These are phyloP conservation scores for Ilyonectria mors-panacis DNA, from an alignment of 2,329 filamentous ascomycete species.

Conservation along the genomic window DNA sequence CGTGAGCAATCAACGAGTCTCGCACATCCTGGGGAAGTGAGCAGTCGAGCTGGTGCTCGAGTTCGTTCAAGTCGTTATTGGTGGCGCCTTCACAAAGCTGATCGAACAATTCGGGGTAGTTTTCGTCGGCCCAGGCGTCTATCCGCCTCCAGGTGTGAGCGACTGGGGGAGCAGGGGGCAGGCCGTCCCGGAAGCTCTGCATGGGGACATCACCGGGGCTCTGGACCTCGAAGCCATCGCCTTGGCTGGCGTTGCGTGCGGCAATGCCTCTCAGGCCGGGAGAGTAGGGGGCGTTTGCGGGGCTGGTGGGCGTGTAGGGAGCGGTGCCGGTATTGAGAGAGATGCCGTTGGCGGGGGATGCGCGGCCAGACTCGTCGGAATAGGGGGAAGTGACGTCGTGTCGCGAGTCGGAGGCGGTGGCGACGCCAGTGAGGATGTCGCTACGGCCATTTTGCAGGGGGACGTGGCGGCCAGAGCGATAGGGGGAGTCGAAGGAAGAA, in stretches of 20 bases:
- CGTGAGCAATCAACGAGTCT: slow-evolving; percentile 91
- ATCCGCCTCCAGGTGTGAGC: slow-evolving; percentile 94
- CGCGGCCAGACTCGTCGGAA: slow-evolving; percentile 76
- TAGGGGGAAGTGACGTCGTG: slow-evolving; percentile 86
- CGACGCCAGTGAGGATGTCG: slow-evolving; percentile 87
- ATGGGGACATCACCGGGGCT: slow-evolving; percentile 90
- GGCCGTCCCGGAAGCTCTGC: slow-evolving; percentile 94
- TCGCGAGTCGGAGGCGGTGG: slow-evolving; percentile 90
- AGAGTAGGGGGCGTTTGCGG: slow-evolving; percentile 83
- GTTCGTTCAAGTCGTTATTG: slow-evolving; percentile 93
- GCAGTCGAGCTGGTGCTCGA: slow-evolving; percentile 96
- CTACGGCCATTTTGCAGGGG: slow-evolving; percentile 87
- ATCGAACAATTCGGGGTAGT: slow-evolving; percentile 95
- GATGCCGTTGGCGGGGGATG: slow-evolving; percentile 60
- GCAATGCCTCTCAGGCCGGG: slow-evolving; percentile 88
- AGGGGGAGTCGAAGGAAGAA: slow-evolving; percentile 92
- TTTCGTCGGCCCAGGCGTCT: slow-evolving; percentile 92
- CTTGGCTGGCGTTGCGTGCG: slow-evolving; percentile 75
- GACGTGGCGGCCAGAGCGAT: slow-evolving; percentile 90
- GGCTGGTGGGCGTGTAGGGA: slow-evolving; percentile 64
- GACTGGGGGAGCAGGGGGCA: slow-evolving; percentile 90
- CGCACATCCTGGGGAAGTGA: slow-evolving; percentile 93
- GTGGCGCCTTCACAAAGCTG: slow-evolving; percentile 94
- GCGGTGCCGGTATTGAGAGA: slow-evolving; percentile 59
- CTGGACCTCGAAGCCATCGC: slow-evolving; percentile 78